These are phyloP conservation scores for Annulohypoxylon truncatum DNA, from an alignment of 2,329 filamentous ascomycete species.

Conservation along the genomic window DNA sequence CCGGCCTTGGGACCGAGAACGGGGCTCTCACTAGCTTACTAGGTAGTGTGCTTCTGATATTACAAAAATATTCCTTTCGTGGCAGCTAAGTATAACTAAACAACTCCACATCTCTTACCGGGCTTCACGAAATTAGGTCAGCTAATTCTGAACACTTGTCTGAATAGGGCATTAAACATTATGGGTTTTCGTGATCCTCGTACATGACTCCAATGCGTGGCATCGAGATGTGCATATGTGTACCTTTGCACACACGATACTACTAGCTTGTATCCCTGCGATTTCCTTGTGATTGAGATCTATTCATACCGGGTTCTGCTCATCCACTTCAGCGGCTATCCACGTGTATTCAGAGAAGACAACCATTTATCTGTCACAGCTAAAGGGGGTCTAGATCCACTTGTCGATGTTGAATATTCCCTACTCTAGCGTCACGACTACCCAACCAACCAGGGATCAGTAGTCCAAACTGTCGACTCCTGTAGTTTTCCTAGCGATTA, in stretches of 20 bases:
- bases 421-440: constrained; percentile 12
- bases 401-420: constrained; percentile 2
- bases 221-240: neutral
- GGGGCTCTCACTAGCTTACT: neutral
- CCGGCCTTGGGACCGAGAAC: neutral
- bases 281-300: neutral
- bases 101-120: constrained; percentile 8
- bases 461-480: constrained; percentile 5
- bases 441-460: constrained; percentile 11
- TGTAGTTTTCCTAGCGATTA: neutral
- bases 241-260: neutral
- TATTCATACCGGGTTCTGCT: neutral
- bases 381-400: constrained; percentile 7
- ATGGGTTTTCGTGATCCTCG: neutral
- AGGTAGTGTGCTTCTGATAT: neutral
- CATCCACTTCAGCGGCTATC: neutral
- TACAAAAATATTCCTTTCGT: constrained; percentile 10
- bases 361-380: neutral
- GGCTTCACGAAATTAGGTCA: neutral
- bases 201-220: neutral
- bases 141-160: neutral
- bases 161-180: neutral
- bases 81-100: neutral
- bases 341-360: neutral
- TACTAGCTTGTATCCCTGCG: neutral